Conservation (phyloP, 2,329 filamentous ascomycete species). For the Aspergillus fumigatus region DNA sequence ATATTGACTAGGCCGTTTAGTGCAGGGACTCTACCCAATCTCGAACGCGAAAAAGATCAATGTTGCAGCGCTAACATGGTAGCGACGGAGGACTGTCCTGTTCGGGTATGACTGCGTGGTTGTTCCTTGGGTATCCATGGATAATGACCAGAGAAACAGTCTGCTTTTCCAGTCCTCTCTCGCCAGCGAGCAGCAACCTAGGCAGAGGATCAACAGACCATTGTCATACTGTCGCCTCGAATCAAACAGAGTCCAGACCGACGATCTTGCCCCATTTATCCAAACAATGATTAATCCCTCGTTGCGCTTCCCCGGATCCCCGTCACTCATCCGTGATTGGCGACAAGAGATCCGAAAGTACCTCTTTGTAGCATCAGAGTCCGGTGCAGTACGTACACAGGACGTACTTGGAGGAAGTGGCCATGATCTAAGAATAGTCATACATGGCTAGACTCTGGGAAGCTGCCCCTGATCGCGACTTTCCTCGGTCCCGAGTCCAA, state of each 20-base stretch:
- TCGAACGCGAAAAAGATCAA: neutral
- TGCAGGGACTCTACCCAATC: neutral
- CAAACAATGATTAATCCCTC: conserved; percentile 6
- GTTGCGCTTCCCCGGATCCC: conserved; percentile 3
- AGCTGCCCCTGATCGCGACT: conserved; percentile 7
- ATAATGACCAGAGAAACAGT: neutral
- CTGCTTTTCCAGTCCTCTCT: neutral
- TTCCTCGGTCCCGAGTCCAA: conserved; percentile 1
- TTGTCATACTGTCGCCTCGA: neutral
- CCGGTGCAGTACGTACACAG: too few species aligned
- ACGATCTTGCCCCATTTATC: conserved; percentile 5
- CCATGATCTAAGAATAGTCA: neutral
- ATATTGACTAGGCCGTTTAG: neutral
- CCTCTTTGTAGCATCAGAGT: neutral
- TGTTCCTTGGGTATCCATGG: neutral
- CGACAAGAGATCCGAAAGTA: neutral
- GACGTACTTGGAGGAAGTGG: neutral
- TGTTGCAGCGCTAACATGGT: conserved; percentile 8
- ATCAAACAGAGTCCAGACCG: conserved; percentile 9
- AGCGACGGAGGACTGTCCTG: conserved; percentile 2
- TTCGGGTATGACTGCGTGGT: neutral
- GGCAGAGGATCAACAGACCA: neutral
- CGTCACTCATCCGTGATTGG: neutral
- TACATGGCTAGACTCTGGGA: neutral
- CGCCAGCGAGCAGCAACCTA: neutral